phyloP scores from a whole-genome alignment of 805 yeast genomes.

The Teunomyces tritomae region DNA sequence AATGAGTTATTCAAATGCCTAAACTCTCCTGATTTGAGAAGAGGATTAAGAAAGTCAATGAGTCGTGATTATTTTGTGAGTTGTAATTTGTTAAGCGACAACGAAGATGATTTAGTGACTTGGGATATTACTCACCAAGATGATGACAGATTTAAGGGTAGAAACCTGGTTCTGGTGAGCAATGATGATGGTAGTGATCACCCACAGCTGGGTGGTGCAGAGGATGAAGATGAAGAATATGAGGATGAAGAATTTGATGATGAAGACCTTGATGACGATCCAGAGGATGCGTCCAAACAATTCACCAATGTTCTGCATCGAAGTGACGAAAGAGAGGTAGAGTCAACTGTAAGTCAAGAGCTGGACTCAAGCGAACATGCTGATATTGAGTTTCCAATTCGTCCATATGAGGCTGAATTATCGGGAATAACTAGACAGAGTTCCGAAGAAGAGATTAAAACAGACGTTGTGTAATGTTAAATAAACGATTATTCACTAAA shows the following conservation, averaged over 20 bases:
- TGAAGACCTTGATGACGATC: not conserved
- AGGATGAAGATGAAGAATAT: not conserved
- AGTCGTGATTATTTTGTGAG: conserved; percentile 2
- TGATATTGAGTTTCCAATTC: conserved; percentile 1
- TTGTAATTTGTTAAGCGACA: conserved; percentile 6
- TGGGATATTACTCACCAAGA: conserved; percentile 2
- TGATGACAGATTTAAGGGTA: not conserved
- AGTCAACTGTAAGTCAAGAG: not conserved
- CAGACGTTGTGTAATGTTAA: not conserved
- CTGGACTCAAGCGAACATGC: not conserved
- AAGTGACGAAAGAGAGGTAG: not conserved
- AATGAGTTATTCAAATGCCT: conserved; percentile 16
- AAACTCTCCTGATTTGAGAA: conserved; percentile 24
- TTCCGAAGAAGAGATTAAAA: not conserved
- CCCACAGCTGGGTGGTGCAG: not conserved
- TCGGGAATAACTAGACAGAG: not conserved
- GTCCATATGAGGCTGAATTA: not conserved
- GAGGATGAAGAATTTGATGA: not conserved
- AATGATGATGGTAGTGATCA: not conserved
- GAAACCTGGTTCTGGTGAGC: not conserved
- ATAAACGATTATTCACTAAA: conserved; percentile 14
- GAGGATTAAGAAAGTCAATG: conserved; percentile 8
- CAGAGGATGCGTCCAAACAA: too few relatives aligned
- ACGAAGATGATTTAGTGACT: conserved; percentile 10
- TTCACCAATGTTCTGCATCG: not conserved